Evolutionary conservation across 148 eudicot genomes (phyloP).

Genomic region (Rhododendron simsii): DNA sequence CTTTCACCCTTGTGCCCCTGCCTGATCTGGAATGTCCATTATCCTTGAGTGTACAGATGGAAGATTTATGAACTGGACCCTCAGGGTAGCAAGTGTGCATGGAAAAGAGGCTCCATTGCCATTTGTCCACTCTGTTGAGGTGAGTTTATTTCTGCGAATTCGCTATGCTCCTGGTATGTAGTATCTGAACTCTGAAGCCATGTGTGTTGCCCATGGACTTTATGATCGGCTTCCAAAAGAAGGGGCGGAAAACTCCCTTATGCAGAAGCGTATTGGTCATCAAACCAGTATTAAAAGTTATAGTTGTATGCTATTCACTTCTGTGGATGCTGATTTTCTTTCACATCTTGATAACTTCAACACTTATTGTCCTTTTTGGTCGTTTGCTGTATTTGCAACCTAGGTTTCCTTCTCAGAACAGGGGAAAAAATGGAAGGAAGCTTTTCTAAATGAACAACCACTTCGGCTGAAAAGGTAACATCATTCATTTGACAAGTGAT

Average conservation of each 20-base stretch:
- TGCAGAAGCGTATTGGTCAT: too few relatives aligned
- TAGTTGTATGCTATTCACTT: too few relatives aligned
- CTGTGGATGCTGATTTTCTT: background rate
- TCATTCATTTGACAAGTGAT: background rate
- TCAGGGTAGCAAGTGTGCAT: constrained; percentile 70
- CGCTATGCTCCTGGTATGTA: background rate
- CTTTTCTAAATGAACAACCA: constrained; percentile 55
- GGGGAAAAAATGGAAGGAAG: constrained; percentile 53
- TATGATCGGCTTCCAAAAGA: background rate
- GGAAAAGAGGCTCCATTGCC: constrained; percentile 78
- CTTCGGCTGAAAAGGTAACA: constrained; percentile 53
- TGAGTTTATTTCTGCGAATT: constrained; percentile 20
- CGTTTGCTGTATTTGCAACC: constrained; percentile 17
- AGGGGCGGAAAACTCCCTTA: background rate
- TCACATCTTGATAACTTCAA: background rate
- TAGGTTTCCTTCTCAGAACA: constrained; percentile 52
- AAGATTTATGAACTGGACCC: constrained; percentile 79
- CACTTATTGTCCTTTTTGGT: background rate
- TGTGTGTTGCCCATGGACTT: background rate
- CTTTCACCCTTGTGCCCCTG: background rate
- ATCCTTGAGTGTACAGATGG: constrained; percentile 48
- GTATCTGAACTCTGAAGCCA: background rate
- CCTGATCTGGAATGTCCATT: constrained; percentile 5
- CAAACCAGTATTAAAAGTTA: too few relatives aligned
- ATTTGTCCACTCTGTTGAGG: constrained; percentile 70